These are phyloP conservation scores for Macrolepiota fuliginosa DNA, from an alignment of 768 basidiomycete genomes.

Conservation along the genomic window DNA sequence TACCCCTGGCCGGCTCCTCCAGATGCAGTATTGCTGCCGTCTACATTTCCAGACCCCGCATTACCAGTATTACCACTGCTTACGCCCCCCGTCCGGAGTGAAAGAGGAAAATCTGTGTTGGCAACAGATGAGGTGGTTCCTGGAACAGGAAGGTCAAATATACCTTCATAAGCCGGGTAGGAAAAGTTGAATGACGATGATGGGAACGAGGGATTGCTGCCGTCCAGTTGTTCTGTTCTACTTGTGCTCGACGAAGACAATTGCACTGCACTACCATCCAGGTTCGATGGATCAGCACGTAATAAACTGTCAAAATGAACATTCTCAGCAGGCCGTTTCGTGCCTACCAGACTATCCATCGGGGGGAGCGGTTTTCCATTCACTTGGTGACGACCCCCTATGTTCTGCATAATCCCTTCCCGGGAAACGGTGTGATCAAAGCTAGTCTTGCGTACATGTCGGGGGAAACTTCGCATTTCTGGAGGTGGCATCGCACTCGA, in stretches of 20 bases:
- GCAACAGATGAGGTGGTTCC: constrained; percentile 23
- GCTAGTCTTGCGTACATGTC: constrained; percentile 89
- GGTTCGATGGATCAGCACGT: constrained; percentile 70
- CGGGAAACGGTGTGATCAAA: constrained; percentile 86
- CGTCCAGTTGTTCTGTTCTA: constrained; percentile 32
- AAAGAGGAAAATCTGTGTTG: constrained; percentile 3
- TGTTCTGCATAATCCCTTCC: constrained; percentile 41
- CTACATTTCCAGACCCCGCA: neutral
- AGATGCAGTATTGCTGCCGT: neutral
- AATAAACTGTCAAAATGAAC: constrained; percentile 79
- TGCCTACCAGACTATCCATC: constrained; percentile 62
- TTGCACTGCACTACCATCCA: constrained; percentile 33
- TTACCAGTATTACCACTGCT: constrained; percentile 4
- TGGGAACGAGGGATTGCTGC: constrained; percentile 52
- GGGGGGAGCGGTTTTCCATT: constrained; percentile 67
- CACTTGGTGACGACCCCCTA: constrained; percentile 68
- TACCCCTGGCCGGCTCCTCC: constrained; percentile 2
- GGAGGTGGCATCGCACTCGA: constrained; percentile 28
- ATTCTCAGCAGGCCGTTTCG: constrained; percentile 80
- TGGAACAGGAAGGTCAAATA: constrained; percentile 50
- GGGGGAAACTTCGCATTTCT: constrained; percentile 60
- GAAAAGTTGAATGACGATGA: constrained; percentile 71
- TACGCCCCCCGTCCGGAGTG: constrained; percentile 16
- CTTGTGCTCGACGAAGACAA: constrained; percentile 30
- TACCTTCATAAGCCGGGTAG: constrained; percentile 61